A percentile compares a stretch with the other conserved stretches of the same genome.
phyloP scores from a whole-genome alignment of 306 rosid genomes.

The Chamaecrista fasciculata region DNA sequence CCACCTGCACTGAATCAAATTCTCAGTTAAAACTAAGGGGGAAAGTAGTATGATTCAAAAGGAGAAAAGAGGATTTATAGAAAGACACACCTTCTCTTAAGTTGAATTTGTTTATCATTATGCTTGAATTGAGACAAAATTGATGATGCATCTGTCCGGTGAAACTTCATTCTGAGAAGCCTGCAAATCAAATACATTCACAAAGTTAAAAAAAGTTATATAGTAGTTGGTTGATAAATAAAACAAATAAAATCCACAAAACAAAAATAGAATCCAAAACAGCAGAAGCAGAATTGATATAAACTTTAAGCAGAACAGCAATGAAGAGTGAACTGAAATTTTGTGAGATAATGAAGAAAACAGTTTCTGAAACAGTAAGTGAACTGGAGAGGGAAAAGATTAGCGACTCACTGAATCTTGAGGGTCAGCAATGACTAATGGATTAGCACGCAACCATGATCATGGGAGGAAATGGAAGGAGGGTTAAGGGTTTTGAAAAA shows the following conservation, averaged over 20 bases:
- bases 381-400: background rate
- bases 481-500: too few species aligned
- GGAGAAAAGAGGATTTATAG: background rate
- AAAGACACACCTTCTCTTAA: conserved; percentile 51
- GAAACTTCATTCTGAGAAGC: conserved; percentile 19
- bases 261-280: background rate
- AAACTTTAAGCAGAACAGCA: background rate
- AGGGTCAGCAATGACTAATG: too few species aligned
- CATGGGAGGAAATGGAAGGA: too few species aligned
- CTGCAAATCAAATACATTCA: background rate
- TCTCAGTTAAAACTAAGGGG: background rate
- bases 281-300: background rate
- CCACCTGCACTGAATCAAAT: conserved; percentile 53
- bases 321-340: background rate
- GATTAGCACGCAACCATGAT: too few species aligned
- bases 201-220: background rate
- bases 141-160: conserved; percentile 38
- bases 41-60: background rate
- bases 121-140: conserved; percentile 40
- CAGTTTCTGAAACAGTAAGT: background rate
- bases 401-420: too few species aligned
- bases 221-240: background rate
- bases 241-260: background rate
- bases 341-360: background rate
- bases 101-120: conserved; percentile 46